These are phyloP conservation scores for Albophoma yamanashiensis DNA, from an alignment of 2,329 filamentous ascomycete genomes.

Conservation along the genomic window DNA sequence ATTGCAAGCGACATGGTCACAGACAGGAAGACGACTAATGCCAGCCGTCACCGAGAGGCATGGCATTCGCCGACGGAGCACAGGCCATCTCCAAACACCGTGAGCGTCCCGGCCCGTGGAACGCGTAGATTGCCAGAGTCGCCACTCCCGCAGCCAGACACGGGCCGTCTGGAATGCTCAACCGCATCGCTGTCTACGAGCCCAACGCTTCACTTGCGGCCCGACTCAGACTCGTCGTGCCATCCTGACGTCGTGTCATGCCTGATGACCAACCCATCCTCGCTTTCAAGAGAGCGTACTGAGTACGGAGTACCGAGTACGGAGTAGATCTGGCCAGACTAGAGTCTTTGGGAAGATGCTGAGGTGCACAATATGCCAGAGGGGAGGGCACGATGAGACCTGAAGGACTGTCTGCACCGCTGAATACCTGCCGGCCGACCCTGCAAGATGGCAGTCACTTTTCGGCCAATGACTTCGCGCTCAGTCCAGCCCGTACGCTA, in stretches of 20 bases:
- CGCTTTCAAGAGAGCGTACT: not conserved
- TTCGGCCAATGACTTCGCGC: not conserved
- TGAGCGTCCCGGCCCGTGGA: not conserved
- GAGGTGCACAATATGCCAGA: not conserved
- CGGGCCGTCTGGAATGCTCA: not conserved
- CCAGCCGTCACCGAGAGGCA: not conserved
- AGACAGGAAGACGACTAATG: not conserved
- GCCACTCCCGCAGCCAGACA: not conserved
- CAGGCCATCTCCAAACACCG: not conserved
- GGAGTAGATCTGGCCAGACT: not conserved
- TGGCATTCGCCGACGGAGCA: not conserved
- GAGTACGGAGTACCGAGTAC: too few species aligned
- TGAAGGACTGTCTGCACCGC: not conserved
- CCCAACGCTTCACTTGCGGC: not conserved
- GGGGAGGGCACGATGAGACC: not conserved
- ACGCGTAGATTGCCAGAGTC: not conserved
- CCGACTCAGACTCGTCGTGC: not conserved
- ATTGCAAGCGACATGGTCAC: not conserved
- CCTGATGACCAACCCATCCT: not conserved
- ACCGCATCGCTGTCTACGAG: not conserved
- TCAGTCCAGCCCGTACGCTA: not conserved
- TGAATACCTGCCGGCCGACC: not conserved
- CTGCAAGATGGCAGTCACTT: not conserved
- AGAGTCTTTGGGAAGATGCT: not conserved
- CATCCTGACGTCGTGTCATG: not conserved